Evolutionary conservation across 169 alveolate species (phyloP).

Genomic region (Plasmodium vinckei): DNA sequence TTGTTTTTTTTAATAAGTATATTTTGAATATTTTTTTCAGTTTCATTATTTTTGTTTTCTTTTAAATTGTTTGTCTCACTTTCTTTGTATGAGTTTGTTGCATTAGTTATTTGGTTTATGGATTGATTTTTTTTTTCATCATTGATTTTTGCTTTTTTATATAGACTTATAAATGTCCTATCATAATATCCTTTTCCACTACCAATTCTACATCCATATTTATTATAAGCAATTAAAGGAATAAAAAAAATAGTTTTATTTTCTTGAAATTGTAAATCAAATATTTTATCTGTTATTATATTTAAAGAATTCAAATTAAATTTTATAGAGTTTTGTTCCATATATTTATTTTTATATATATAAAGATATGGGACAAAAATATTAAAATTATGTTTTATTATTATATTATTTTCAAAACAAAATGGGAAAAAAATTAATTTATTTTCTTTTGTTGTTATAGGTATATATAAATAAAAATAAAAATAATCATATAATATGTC

Average conservation of each 20-base stretch:
- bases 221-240: slow-evolving; percentile 62
- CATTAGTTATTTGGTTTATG: background rate
- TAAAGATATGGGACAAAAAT: slow-evolving; percentile 48
- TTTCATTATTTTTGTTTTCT: background rate
- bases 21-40: background rate
- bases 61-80: background rate
- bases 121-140: background rate
- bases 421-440: slow-evolving; percentile 61
- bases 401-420: slow-evolving; percentile 28
- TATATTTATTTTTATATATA: slow-evolving; percentile 5
- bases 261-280: slow-evolving; percentile 24
- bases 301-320: slow-evolving; percentile 16
- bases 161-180: slow-evolving; percentile 9
- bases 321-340: background rate
- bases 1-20: background rate
- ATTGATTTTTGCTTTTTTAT: background rate
- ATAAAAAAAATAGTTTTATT: slow-evolving; percentile 36
- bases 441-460: slow-evolving; percentile 31
- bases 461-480: slow-evolving; percentile 45
- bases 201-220: slow-evolving; percentile 50
- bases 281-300: slow-evolving; percentile 19
- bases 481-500: slow-evolving; percentile 40
- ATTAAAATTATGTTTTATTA: slow-evolving; percentile 32
- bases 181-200: slow-evolving; percentile 74
- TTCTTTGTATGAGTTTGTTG: background rate